These are phyloP conservation scores for Rubus idaeus DNA, from an alignment of 306 rosid genomes.

Conservation along the genomic window DNA sequence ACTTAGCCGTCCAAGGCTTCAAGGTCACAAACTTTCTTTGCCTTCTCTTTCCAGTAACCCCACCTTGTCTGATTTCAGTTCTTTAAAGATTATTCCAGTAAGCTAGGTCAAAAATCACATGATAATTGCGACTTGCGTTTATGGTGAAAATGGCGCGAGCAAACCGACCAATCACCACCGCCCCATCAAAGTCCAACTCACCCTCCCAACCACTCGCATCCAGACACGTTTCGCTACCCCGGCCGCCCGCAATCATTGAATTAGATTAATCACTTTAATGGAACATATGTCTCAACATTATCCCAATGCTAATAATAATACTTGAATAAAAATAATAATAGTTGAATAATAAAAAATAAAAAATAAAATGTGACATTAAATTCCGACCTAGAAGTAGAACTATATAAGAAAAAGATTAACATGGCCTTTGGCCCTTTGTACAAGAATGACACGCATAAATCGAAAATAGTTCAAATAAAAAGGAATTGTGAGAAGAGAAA, in stretches of 20 bases:
- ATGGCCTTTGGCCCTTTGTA: no score
- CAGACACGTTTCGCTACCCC: constrained; percentile 17
- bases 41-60: not conserved
- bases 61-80: not conserved
- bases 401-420: not conserved
- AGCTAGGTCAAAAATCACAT: constrained; percentile 1
- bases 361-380: not conserved
- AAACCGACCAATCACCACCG: constrained; percentile 35
- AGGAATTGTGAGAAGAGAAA: no score
- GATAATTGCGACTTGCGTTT: not conserved
- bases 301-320: not conserved
- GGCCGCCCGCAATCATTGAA: not conserved
- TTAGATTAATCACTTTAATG: not conserved
- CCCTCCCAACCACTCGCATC: constrained; percentile 24
- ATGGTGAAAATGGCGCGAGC: constrained; percentile 10
- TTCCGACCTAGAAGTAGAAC: not conserved
- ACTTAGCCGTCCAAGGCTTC: constrained; percentile 25
- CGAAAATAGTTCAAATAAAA: no score
- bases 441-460: no score
- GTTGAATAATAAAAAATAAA: no score
- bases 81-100: not conserved
- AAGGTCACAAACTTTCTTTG: not conserved
- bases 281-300: not conserved
- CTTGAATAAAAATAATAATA: not conserved
- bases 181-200: not conserved